Conservation (phyloP, 345 rosid species). For the Eucalyptus tenuipes region DNA sequence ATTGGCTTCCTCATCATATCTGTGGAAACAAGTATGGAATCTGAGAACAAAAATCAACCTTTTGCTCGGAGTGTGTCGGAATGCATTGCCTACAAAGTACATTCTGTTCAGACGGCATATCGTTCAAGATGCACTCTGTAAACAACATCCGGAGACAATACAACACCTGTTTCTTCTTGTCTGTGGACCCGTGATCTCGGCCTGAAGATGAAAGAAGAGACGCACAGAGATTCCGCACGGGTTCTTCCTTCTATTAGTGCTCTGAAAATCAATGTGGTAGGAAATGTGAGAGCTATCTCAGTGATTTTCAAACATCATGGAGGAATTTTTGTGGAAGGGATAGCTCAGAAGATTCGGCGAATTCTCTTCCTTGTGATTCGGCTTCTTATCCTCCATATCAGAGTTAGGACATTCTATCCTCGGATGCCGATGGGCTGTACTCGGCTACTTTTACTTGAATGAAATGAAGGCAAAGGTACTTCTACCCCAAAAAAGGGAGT, state of each 20-base stretch:
- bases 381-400: background rate
- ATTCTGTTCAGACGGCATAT: background rate
- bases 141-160: background rate
- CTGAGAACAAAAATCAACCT: background rate
- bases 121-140: background rate
- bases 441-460: background rate
- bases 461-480: background rate
- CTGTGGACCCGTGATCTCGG: background rate
- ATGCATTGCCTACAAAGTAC: background rate
- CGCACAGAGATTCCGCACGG: background rate
- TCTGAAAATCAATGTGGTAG: background rate
- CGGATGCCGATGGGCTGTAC: background rate
- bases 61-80: background rate
- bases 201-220: background rate
- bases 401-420: background rate
- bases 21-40: background rate
- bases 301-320: background rate
- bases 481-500: background rate
- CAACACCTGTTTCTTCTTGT: background rate
- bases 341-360: background rate
- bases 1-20: background rate
- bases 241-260: background rate
- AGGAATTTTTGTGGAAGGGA: background rate
- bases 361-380: background rate
- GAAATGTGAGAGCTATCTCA: background rate